Base-by-base conservation (phyloP, 495 filamentous ascomycete species). In the Penicillium desertorum region DNA sequence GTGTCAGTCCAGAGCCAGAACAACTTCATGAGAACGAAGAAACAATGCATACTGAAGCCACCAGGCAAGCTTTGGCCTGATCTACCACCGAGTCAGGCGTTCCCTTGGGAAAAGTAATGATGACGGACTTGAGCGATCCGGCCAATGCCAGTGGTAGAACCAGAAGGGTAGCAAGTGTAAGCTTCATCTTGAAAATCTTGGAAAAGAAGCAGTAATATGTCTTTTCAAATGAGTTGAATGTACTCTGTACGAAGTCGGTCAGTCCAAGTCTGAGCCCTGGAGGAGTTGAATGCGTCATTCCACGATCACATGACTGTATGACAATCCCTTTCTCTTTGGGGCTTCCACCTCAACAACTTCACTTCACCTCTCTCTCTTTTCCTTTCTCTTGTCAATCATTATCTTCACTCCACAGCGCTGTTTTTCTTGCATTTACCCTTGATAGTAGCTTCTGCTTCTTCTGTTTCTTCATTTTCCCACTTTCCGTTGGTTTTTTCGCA, bases 31-130 rank as follows among this genome's bases (percentile, higher is more conserved):
- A 42, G 12, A 41, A 17, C 11, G 47, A 11, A 34, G 39, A 62
- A 59, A 52, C 39, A 49, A 25, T 50, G 61, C 88, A 73, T 61
- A 90, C 90, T 39, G 86, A 85, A 51, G 84, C 76, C 25, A 72
- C 71, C 61, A 96, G 83, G 0, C 84, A 84, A 32, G 86, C 73
- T 76, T 86, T 95, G 37, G 88, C 90, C 48, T 88, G 66, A 14
- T 82, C 72, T 22, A 96, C 62, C 19, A 94, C 76, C 23, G 76
- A 79, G 51, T 87, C 77, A 16, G 92, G 88, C 7, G 90, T 93
- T 48, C 85, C 79, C 39, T 83, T 74, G 23, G 86, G 85, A 68
- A 90, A 96, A 64, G 81, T 88, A 65, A 96, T 79, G 58, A 96
- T 82, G 49, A 93, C 83, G 47, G 86, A 83, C 65, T 92, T 90